Percentiles rank a stretch among this genome's conserved stretches.
Conservation (phyloP, 441 rosid species). For the Populus hybrid region DNA sequence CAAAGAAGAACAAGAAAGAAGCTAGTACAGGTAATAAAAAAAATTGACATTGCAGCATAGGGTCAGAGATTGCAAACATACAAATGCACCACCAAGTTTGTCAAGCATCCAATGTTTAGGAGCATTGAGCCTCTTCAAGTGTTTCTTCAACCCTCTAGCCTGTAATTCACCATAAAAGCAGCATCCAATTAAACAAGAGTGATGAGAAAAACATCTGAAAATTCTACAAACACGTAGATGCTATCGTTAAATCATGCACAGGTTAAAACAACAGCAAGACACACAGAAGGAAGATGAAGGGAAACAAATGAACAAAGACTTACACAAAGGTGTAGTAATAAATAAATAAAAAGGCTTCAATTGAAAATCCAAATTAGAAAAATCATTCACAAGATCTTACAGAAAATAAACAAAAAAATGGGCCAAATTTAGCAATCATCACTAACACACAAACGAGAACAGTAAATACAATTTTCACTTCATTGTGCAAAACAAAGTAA, state of each 20-base stretch:
- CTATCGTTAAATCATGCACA: neutral
- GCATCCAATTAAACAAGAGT: neutral
- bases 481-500: neutral
- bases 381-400: neutral
- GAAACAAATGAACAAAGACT: neutral
- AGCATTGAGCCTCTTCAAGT: conserved; percentile 45
- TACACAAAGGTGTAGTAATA: neutral
- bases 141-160: conserved; percentile 35
- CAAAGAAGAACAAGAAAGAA: neutral
- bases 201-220: neutral
- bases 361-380: no score
- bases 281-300: neutral
- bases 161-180: neutral
- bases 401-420: no score
- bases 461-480: neutral
- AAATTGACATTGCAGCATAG: neutral
- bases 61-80: conserved; percentile 20
- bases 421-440: neutral
- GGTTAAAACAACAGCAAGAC: neutral
- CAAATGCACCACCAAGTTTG: conserved; percentile 67
- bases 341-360: no score
- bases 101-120: conserved; percentile 65
- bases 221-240: no score
- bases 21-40: neutral
- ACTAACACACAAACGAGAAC: neutral